phyloP scores from a whole-genome alignment of 176 grass and related monocot genomes.

The Carex littledalei region DNA sequence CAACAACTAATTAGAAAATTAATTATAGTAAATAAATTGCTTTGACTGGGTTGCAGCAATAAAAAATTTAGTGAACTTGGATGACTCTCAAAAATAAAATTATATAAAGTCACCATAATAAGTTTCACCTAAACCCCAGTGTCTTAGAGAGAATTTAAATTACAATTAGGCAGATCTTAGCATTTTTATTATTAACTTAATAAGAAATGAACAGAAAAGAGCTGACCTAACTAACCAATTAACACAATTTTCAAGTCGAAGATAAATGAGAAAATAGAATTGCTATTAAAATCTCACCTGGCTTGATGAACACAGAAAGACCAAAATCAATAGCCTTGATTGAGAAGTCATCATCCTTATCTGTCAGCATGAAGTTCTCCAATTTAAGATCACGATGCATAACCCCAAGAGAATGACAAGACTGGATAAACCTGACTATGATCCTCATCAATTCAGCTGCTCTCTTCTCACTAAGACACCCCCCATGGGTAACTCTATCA shows the following conservation, averaged over 20 bases:
- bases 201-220: neutral
- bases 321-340: slow-evolving; percentile 98
- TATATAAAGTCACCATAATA: neutral
- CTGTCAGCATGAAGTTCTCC: slow-evolving; percentile 82
- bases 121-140: neutral
- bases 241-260: slow-evolving; percentile 1
- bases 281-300: slow-evolving; percentile 36
- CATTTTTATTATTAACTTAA: neutral
- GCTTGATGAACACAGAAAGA: slow-evolving; percentile 89
- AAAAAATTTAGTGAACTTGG: neutral
- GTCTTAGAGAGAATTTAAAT: neutral
- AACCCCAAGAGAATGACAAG: slow-evolving; percentile 89
- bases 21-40: neutral
- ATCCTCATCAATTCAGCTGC: slow-evolving; percentile 88
- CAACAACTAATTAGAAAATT: neutral
- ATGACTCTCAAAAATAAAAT: neutral
- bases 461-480: slow-evolving; percentile 71
- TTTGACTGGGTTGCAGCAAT: neutral
- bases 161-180: neutral
- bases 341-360: slow-evolving; percentile 72
- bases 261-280: slow-evolving; percentile 1
- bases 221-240: neutral
- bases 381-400: slow-evolving; percentile 97
- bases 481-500: slow-evolving; percentile 60
- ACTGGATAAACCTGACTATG: slow-evolving; percentile 70